Conservation (phyloP, 202 grass and related monocot species). For the Zoysia matrella region DNA sequence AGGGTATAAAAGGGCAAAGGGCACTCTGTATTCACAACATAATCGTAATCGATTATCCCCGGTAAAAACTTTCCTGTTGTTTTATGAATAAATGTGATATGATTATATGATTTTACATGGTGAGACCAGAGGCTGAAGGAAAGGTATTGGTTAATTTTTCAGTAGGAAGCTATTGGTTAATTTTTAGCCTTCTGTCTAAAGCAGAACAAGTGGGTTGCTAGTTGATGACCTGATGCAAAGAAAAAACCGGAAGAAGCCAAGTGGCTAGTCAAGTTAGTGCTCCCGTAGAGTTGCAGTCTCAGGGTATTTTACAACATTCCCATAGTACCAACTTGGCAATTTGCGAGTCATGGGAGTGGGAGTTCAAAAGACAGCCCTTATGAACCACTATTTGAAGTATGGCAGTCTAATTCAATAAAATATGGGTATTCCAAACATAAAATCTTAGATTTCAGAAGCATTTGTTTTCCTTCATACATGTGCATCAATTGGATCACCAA, state of each 20-base stretch:
- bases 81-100: constrained; percentile 37
- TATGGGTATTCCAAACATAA: not conserved
- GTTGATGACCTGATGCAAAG: constrained; percentile 2
- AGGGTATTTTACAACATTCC: constrained; percentile 6
- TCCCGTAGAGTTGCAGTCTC: constrained; percentile 5
- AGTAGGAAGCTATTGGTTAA: constrained; percentile 12
- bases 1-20: constrained; percentile 28
- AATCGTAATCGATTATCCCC: constrained; percentile 26
- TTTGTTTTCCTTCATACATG: not conserved
- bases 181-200: constrained; percentile 17
- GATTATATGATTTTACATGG: constrained; percentile 35
- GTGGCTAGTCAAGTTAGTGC: constrained; percentile 18
- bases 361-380: too few species aligned
- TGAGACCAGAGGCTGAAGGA: not conserved
- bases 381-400: not conserved
- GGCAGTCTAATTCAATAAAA: not conserved
- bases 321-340: constrained; percentile 1
- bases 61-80: constrained; percentile 23
- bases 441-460: not conserved
- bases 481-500: not conserved
- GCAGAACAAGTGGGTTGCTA: constrained; percentile 2
- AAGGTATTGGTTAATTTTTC: constrained; percentile 12
- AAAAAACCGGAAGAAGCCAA: constrained; percentile 15
- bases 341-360: too few species aligned
- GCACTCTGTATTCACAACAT: constrained; percentile 47